phyloP scores from a whole-genome alignment of 495 filamentous ascomycete species.

The Schizothecium vesticola region DNA sequence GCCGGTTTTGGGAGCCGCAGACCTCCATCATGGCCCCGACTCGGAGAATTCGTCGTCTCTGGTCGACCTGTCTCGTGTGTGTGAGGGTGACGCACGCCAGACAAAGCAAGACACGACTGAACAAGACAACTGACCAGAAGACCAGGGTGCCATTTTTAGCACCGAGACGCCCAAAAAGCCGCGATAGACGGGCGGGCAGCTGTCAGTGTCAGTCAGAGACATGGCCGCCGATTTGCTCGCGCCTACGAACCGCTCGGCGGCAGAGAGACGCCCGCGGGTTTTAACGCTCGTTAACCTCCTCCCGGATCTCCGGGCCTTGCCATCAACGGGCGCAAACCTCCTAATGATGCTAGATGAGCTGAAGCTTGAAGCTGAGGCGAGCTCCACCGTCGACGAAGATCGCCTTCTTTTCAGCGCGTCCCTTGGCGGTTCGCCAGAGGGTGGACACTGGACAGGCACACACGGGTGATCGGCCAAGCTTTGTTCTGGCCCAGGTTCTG shows the following conservation, averaged over 20 bases:
- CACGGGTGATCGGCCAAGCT: not conserved
- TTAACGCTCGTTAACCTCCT: not conserved
- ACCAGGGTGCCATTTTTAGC: not conserved
- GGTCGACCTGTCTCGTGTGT: not conserved
- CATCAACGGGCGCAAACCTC: not conserved
- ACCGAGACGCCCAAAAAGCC: not conserved
- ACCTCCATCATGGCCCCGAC: not conserved
- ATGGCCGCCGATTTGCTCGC: not conserved
- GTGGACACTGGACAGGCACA: not conserved
- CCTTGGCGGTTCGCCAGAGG: not conserved
- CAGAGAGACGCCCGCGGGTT: not conserved
- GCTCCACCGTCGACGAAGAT: not conserved
- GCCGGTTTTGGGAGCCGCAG: not conserved
- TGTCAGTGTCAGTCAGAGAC: not conserved
- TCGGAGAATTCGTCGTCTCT: not conserved
- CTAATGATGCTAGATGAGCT: not conserved
- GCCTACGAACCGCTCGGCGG: not conserved
- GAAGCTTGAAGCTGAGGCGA: not conserved
- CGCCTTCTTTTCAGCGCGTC: not conserved
- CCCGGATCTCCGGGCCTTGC: not conserved
- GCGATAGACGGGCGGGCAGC: not conserved
- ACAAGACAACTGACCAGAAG: not conserved
- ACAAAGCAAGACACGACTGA: not conserved
- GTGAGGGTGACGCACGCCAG: not conserved
- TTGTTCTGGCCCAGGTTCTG: not conserved